phyloP scores from a whole-genome alignment of 768 basidiomycete genomes.

The Phylloporus scabripes region DNA sequence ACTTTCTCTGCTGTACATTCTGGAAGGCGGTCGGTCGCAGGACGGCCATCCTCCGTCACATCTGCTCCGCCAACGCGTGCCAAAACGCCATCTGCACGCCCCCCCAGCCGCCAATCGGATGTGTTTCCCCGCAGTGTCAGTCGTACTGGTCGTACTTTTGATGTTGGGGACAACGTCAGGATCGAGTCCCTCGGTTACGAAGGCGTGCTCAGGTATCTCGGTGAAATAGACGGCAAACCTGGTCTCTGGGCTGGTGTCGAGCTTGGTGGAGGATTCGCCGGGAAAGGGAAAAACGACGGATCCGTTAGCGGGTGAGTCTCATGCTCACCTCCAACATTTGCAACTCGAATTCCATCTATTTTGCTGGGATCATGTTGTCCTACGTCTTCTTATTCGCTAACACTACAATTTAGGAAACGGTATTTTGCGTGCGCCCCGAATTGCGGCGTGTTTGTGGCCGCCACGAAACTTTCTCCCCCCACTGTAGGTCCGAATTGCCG shows the following conservation, averaged over 20 bases:
- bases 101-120: conserved; percentile 66
- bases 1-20: conserved; percentile 38
- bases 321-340: not conserved
- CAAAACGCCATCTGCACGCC: conserved; percentile 54
- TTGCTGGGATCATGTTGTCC: not conserved
- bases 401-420: conserved; percentile 44
- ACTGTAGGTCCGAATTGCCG: conserved; percentile 58
- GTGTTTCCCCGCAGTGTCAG: conserved; percentile 42
- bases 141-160: conserved; percentile 45
- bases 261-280: conserved; percentile 74
- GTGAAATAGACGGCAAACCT: conserved; percentile 82
- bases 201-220: conserved; percentile 74
- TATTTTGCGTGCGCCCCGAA: conserved; percentile 84
- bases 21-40: conserved; percentile 43
- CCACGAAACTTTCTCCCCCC: conserved; percentile 73
- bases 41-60: conserved; percentile 56
- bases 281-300: conserved; percentile 95
- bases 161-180: conserved; percentile 76
- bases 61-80: conserved; percentile 44
- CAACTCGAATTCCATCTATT: not conserved
- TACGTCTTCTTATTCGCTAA: conserved; percentile 9
- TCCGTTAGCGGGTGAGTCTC: conserved; percentile 75
- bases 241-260: conserved; percentile 95
- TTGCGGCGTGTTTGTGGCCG: conserved; percentile 89
- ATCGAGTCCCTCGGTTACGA: conserved; percentile 88